A percentile compares a stretch with the other conserved stretches of the same genome.
Evolutionary conservation across 108 stramenopile species (phyloP).

Genomic region (Ochromonas danica): DNA sequence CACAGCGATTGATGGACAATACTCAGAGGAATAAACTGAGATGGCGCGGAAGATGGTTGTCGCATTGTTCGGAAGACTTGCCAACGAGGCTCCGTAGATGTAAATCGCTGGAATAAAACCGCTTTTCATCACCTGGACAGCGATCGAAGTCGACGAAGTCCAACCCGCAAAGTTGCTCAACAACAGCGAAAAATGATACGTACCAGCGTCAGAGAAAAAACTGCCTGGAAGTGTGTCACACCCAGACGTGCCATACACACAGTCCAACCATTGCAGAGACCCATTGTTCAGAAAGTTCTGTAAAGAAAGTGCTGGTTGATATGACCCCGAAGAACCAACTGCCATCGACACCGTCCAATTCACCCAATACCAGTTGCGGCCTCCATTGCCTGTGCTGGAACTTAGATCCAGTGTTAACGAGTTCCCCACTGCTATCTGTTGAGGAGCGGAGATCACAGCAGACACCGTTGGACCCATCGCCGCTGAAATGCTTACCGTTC

Average conservation of each 20-base stretch:
- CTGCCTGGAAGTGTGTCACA: neutral
- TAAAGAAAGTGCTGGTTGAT: neutral
- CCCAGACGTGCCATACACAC: neutral
- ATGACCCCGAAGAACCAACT: neutral
- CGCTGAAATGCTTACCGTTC: neutral
- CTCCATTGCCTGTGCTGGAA: neutral
- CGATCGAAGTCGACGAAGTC: neutral
- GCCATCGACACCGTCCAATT: neutral
- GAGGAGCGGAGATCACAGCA: neutral
- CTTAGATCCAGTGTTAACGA: neutral
- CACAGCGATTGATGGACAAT: neutral
- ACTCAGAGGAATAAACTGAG: neutral
- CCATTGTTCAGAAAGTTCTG: neutral
- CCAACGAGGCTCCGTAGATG: neutral
- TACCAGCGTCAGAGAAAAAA: neutral
- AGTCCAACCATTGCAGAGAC: neutral
- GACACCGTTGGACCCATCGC: neutral
- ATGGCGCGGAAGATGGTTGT: neutral
- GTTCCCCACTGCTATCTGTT: neutral
- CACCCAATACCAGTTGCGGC: neutral
- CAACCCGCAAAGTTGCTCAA: neutral
- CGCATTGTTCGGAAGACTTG: neutral
- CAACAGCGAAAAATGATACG: neutral
- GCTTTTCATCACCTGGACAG: neutral
- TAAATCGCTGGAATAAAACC: neutral